Percentiles rank a stretch among this genome's conserved stretches.
Evolutionary conservation across 2,329 filamentous ascomycete genomes (phyloP).

Genomic region (Colletotrichum viniferum): DNA sequence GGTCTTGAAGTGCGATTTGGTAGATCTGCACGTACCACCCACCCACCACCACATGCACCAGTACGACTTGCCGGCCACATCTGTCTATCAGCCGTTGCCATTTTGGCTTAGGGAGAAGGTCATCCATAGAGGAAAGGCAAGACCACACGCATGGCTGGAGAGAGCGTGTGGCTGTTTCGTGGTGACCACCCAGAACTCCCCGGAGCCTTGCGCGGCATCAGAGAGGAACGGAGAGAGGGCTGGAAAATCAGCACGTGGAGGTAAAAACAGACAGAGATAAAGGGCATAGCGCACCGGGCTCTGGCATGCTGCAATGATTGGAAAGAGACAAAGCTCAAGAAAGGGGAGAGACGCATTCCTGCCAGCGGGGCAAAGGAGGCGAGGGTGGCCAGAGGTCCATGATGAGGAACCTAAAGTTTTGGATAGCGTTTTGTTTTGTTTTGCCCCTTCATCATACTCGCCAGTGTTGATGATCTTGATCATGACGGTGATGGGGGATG

Average conservation of each 20-base stretch:
- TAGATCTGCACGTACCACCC: neutral
- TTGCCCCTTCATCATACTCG: neutral
- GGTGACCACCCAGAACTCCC: neutral
- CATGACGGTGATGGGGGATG: neutral
- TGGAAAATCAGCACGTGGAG: neutral
- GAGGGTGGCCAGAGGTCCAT: neutral
- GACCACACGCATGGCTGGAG: neutral
- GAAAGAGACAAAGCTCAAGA: constrained; percentile 8
- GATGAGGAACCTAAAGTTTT: neutral
- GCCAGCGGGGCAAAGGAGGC: neutral
- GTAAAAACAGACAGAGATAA: neutral
- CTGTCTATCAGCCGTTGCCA: neutral
- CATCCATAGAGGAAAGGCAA: neutral
- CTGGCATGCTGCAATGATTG: constrained; percentile 14
- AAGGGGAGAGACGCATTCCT: constrained; percentile 15
- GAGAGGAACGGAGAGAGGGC: neutral
- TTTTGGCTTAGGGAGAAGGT: neutral
- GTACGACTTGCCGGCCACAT: neutral
- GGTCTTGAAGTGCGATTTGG: neutral
- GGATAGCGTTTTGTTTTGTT: neutral
- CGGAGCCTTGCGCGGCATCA: neutral
- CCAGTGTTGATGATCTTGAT: neutral
- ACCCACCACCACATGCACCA: neutral
- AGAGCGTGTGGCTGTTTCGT: neutral
- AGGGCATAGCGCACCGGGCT: neutral